phyloP scores from a whole-genome alignment of 2,329 filamentous ascomycete species.

The Aspergillus brasiliensis region DNA sequence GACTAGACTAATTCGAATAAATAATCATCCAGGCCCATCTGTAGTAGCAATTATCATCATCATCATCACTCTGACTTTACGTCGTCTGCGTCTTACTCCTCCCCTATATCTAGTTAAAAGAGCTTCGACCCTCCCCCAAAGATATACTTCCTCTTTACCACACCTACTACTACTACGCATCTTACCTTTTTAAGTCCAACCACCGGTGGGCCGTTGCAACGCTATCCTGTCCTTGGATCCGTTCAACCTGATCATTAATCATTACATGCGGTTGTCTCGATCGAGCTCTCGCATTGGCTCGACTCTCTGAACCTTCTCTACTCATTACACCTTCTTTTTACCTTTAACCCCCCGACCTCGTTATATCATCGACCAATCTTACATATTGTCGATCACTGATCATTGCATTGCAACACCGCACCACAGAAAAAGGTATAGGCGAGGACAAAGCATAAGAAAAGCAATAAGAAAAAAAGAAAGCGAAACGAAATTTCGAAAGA shows the following conservation, averaged over 20 bases:
- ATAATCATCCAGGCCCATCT: conserved; percentile 7
- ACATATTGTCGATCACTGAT: conserved; percentile 13
- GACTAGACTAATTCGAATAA: neutral
- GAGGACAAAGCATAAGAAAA: conserved; percentile 14
- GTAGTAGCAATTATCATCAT: neutral
- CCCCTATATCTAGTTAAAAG: neutral
- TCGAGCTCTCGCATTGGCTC: conserved; percentile 1
- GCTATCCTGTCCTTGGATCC: conserved; percentile 3
- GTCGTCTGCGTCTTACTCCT: neutral
- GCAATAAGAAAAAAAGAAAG: conserved; percentile 3
- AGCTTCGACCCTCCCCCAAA: neutral
- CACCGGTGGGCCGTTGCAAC: conserved; percentile 13
- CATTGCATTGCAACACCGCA: conserved; percentile 18
- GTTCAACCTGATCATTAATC: conserved; percentile 13
- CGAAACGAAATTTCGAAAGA: neutral
- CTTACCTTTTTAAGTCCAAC: neutral
- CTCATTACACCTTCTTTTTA: conserved; percentile 2
- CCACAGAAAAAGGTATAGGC: conserved; percentile 6
- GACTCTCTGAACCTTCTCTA: neutral
- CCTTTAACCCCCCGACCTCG: conserved; percentile 7
- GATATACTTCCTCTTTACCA: neutral
- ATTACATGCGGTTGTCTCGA: conserved; percentile 5
- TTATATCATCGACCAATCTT: conserved; percentile 21
- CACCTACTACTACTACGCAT: neutral
- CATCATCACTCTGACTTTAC: conserved; percentile 2